A percentile compares a stretch with the other conserved stretches of the same genome.
Evolutionary conservation across 1,284 basidiomycete genomes (phyloP).

Genomic region (Hortiboletus rubellus): DNA sequence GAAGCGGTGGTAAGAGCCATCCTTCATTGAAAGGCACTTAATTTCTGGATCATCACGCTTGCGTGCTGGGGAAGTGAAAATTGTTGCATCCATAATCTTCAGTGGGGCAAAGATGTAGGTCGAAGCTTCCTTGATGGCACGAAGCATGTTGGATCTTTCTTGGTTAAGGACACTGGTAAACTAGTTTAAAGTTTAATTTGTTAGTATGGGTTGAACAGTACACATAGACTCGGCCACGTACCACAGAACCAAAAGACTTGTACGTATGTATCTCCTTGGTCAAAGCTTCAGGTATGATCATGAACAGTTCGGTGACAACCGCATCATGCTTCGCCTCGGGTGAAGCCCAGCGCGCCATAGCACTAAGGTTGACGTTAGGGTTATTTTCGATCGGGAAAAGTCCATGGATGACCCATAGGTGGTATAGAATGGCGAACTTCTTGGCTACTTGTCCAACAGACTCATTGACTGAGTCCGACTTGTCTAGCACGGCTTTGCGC

Average conservation of each 20-base stretch:
- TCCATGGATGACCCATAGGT: not conserved
- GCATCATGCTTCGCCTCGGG: not conserved
- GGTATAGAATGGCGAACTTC: not conserved
- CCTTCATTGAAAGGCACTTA: not conserved
- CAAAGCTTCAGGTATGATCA: not conserved
- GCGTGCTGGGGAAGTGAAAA: not conserved
- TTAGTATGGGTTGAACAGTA: no score
- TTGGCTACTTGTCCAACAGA: not conserved
- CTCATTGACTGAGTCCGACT: not conserved
- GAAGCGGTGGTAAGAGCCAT: not conserved
- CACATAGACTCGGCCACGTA: not conserved
- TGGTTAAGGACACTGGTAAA: not conserved
- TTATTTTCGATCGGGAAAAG: not conserved
- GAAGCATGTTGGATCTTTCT: slow-evolving; percentile 7
- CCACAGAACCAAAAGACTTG: not conserved
- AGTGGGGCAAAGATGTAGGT: slow-evolving; percentile 1
- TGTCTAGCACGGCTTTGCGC: not conserved
- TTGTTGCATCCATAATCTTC: not conserved
- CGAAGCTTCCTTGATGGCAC: not conserved
- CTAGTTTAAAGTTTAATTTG: not conserved
- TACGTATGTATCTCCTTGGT: not conserved
- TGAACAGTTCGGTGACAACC: not conserved
- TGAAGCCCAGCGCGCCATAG: not conserved
- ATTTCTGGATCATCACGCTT: not conserved
- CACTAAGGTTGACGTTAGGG: not conserved